A percentile compares a stretch with the other conserved stretches of the same genome.
These are phyloP conservation scores for Arthrobotrys musiformis DNA, from an alignment of 2,329 filamentous ascomycete species.

Conservation along the genomic window DNA sequence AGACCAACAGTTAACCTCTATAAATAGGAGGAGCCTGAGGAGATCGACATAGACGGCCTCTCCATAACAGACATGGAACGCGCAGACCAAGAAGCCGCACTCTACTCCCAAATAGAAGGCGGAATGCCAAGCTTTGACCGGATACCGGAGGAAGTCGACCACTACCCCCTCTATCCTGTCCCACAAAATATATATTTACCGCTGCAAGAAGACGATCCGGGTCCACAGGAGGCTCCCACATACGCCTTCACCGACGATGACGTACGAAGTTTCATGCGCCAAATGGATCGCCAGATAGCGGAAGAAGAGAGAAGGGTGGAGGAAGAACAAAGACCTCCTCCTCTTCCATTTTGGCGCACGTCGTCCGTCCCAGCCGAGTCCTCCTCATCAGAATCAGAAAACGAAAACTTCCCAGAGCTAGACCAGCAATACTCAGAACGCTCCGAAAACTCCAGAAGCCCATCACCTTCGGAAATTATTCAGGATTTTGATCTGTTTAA, in stretches of 20 bases:
- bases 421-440: background rate
- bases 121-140: too few species aligned
- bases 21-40: too few species aligned
- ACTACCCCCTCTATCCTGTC: too few species aligned
- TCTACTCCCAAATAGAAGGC: background rate
- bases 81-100: background rate
- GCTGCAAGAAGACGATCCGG: too few species aligned
- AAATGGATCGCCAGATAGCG: background rate
- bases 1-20: too few species aligned
- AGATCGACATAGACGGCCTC: background rate
- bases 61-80: background rate
- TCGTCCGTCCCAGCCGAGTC: too few species aligned
- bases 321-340: background rate
- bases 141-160: too few species aligned
- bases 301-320: background rate
- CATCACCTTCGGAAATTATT: too few species aligned
- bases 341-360: background rate
- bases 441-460: background rate
- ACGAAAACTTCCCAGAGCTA: background rate
- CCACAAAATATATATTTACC: too few species aligned
- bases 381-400: too few species aligned
- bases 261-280: background rate
- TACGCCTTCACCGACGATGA: background rate
- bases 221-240: too few species aligned
- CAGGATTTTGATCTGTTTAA: background rate